Evolutionary conservation across 768 basidiomycete genomes (phyloP), one percentile per base, ranked within the genome.

Genomic region (Clitopilus hobsonii): DNA sequence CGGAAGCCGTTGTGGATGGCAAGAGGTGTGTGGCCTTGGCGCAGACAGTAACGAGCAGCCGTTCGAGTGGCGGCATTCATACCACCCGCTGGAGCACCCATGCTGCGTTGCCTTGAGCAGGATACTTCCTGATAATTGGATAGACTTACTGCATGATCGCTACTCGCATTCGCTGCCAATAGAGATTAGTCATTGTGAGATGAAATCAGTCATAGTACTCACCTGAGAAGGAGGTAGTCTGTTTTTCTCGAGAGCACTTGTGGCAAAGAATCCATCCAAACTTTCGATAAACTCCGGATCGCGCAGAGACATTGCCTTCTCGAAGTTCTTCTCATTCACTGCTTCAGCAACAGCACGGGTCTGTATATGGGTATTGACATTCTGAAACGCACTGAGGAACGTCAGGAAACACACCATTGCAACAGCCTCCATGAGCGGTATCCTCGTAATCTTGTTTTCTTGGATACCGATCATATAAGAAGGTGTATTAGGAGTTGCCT

Each of bases 31-130:
- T 99, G 97, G 5, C 97, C 96, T 67, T 94, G 91, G 53, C 85
- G 83, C 59, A 94, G 74, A 68, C 94, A 98, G 74, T 94, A 98
- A 10, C 97, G 88, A 20, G 91, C 94, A 5, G 92, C 94, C 24
- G 94, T 88, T 38, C 96, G 89, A 0, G 94, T 97, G 0, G 96
- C 97, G 1, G 97, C 95, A 67, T 98, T 98, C 93, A 98, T 98
- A 7, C 97, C 97, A 47, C 96, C 96, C 1, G 97, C 97, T 4
- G 97, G 96, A 0, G 97, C 97, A 51, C 97, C 96, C 65, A 94
- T 86, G 65, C 94, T 96, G 60, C 30, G 54, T 45, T 20, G 55
- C 29, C 2, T 54, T 38, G 22, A n/a, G 52, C 47, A 23, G 3
- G 7, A 30, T 20, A 20, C 30, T 14, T 26, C 7, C 18, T 11